These are phyloP conservation scores for Cyberlindnera xishuangbannaensis DNA, from an alignment of 805 yeast genomes.

Conservation along the genomic window DNA sequence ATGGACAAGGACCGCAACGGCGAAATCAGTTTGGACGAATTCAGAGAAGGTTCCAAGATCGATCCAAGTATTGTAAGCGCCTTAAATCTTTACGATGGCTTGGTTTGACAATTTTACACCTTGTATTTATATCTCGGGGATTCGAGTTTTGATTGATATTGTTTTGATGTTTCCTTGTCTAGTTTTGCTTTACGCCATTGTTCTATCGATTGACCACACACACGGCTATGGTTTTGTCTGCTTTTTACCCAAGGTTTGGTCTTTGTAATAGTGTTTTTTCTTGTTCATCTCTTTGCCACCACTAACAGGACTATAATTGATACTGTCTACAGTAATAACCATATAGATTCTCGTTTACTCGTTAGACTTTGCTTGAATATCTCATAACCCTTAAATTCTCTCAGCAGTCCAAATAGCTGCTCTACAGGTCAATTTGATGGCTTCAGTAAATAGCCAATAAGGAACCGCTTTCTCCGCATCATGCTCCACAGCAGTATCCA, in stretches of 20 bases:
- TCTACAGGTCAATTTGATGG: constrained; percentile 73
- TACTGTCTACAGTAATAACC: neutral
- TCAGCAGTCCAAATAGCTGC: constrained; percentile 94
- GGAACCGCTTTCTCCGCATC: constrained; percentile 94
- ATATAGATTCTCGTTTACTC: too few relatives aligned
- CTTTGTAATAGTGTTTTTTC: too few relatives aligned
- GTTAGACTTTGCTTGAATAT: too few relatives aligned
- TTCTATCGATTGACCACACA: too few relatives aligned
- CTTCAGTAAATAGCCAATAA: constrained; percentile 81
- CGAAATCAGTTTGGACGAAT: constrained; percentile 75
- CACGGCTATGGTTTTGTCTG: too few relatives aligned
- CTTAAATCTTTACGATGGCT: constrained; percentile 71
- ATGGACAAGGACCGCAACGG: constrained; percentile 69
- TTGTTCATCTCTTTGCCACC: too few relatives aligned
- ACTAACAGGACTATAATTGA: neutral
- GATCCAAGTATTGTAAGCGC: constrained; percentile 77
- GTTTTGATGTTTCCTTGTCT: constrained; percentile 1
- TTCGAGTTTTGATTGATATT: too few relatives aligned
- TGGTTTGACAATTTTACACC: constrained; percentile 43
- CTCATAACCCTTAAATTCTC: constrained; percentile 55
- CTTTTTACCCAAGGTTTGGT: too few relatives aligned
- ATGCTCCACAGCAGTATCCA: constrained; percentile 86
- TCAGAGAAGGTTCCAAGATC: constrained; percentile 69
- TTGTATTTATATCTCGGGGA: too few relatives aligned
- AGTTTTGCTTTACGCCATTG: too few relatives aligned